A percentile compares a stretch with the other conserved stretches of the same genome.
Evolutionary conservation across 140 eudicot genomes (phyloP).

Genomic region (Senecio squalidus): DNA sequence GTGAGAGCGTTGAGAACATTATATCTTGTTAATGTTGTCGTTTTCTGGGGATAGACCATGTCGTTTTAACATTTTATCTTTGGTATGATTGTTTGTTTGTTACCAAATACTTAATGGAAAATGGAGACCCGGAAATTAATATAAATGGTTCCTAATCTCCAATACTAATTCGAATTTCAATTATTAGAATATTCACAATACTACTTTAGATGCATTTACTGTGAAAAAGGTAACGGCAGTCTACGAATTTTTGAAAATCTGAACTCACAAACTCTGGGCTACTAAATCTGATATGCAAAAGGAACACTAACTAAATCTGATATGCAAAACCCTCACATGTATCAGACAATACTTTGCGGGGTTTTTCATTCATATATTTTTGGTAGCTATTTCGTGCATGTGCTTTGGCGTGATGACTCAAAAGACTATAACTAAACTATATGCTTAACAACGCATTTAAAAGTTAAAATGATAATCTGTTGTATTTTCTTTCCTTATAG

Average conservation of each 20-base stretch:
- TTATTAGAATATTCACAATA: too few species aligned
- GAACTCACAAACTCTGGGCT: not conserved
- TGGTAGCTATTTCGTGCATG: too few species aligned
- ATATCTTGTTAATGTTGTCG: not conserved
- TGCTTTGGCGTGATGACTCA: not conserved
- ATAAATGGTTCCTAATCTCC: not conserved
- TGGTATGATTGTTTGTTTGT: too few species aligned
- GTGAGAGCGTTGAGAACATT: not conserved
- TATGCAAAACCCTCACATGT: too few species aligned
- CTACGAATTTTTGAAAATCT: not conserved
- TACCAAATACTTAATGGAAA: too few species aligned
- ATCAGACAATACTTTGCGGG: too few species aligned
- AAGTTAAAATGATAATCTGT: not conserved
- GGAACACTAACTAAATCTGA: too few species aligned
- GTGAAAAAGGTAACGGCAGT: not conserved
- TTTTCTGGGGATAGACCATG: too few species aligned
- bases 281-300: too few species aligned
- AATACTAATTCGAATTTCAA: too few species aligned
- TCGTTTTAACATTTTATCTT: too few species aligned
- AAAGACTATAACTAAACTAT: not conserved
- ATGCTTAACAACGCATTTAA: not conserved
- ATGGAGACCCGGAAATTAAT: constrained; percentile 2
- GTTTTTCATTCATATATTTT: too few species aligned
- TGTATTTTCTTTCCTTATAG: constrained; percentile 17
- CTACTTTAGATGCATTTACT: not conserved